phyloP scores from a whole-genome alignment of 2,329 filamentous ascomycete species.

The Mollisiaceae sp. region DNA sequence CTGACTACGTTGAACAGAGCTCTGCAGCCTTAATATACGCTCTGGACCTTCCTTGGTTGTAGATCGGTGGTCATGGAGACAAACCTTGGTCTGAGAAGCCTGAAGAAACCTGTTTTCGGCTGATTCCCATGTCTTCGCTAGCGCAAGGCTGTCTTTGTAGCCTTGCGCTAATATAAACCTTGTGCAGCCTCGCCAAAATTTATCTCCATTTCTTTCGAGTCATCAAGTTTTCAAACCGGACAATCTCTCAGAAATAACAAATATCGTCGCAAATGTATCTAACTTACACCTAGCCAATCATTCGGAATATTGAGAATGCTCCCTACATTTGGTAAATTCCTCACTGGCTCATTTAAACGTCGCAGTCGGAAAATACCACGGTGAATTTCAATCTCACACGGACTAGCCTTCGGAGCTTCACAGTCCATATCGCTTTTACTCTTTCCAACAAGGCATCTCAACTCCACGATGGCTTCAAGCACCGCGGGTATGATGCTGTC shows the following conservation, averaged over 20 bases:
- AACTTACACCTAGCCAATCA: background rate
- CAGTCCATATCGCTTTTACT: slow-evolving; percentile 16
- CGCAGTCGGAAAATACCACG: slow-evolving; percentile 39
- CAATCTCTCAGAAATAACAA: background rate
- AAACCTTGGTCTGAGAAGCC: no score
- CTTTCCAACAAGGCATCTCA: background rate
- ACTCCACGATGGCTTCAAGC: slow-evolving; percentile 33
- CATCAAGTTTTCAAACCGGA: background rate
- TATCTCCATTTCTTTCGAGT: background rate
- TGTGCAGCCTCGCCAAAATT: background rate
- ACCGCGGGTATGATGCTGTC: slow-evolving; percentile 20
- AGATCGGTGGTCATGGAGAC: no score
- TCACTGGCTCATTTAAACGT: slow-evolving; percentile 36
- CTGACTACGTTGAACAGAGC: no score
- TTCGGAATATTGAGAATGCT: slow-evolving; percentile 34
- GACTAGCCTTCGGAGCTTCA: slow-evolving; percentile 20
- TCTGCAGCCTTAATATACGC: no score
- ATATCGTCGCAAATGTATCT: slow-evolving; percentile 16
- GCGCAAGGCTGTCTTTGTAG: background rate
- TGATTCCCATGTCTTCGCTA: background rate
- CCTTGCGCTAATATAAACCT: background rate
- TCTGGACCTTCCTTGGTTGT: no score
- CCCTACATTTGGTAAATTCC: slow-evolving; percentile 22
- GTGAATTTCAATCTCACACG: slow-evolving; percentile 33
- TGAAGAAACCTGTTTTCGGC: background rate